A percentile compares a stretch with the other conserved stretches of the same genome.
Conservation (phyloP, 257 asterid genomes). For the Gentiana dahurica region DNA sequence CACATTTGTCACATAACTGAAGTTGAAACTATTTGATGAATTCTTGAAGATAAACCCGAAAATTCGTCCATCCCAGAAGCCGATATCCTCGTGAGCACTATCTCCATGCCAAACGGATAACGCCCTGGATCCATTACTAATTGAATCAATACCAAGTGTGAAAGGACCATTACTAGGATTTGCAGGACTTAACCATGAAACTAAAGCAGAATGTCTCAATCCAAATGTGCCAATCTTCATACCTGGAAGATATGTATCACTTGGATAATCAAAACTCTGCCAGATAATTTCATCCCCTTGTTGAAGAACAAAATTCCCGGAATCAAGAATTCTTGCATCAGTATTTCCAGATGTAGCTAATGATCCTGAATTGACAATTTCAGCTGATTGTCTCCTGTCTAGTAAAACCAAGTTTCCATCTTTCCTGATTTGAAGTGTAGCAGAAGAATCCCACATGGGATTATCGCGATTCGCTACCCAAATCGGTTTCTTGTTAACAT, state of each 20-base stretch:
- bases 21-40: not conserved
- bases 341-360: slow-evolving; percentile 1
- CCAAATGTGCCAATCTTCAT: slow-evolving; percentile 9
- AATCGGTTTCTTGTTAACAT: not conserved
- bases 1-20: not conserved
- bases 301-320: slow-evolving; percentile 4
- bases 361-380: not conserved
- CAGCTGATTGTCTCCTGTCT: not conserved
- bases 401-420: slow-evolving; percentile 3
- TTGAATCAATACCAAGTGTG: slow-evolving; percentile 1
- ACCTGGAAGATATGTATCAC: not conserved
- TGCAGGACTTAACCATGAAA: not conserved
- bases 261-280: slow-evolving; percentile 9
- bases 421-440: slow-evolving; percentile 1
- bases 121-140: not conserved
- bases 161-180: slow-evolving; percentile 3
- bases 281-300: slow-evolving; percentile 3
- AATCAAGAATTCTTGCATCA: slow-evolving; percentile 3
- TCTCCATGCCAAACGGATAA: not conserved
- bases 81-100: not conserved
- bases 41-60: slow-evolving; percentile 6
- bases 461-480: slow-evolving; percentile 7
- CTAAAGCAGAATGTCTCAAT: not conserved
- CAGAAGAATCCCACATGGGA: not conserved
- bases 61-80: not conserved